Percentiles rank a stretch among this genome's conserved stretches.
Conservation (phyloP, 371 early-diverging fungal genomes). For the Umbelopsis sp. region DNA sequence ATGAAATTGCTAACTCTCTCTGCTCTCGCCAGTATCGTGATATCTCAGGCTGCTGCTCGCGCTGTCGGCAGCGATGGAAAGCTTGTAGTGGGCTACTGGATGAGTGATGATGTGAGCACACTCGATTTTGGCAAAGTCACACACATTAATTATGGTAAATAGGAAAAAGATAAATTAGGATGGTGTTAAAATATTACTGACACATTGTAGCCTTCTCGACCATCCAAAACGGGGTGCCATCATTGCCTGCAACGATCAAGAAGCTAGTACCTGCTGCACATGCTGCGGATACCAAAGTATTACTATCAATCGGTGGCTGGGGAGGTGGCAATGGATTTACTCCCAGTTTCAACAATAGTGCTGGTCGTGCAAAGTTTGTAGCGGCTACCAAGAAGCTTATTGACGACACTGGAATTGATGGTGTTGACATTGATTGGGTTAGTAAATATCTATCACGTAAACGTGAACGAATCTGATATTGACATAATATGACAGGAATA, state of each 20-base stretch:
- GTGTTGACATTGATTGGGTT: constrained; percentile 22
- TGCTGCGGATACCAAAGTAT: constrained; percentile 17
- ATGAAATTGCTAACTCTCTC: constrained; percentile 5
- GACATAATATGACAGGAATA: constrained; percentile 17
- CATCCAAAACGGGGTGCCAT: constrained; percentile 2
- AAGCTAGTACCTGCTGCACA: constrained; percentile 12
- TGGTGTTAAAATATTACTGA: neutral
- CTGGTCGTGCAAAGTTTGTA: constrained; percentile 17
- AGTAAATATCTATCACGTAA: neutral
- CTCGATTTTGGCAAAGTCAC: constrained; percentile 14
- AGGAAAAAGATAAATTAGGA: neutral
- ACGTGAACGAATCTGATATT: neutral
- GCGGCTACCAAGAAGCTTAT: constrained; percentile 14
- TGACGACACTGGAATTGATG: constrained; percentile 16
- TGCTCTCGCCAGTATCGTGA: constrained; percentile 26
- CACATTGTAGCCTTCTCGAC: constrained; percentile 19
- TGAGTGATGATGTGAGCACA: neutral
- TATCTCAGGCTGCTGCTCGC: neutral
- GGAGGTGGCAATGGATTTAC: constrained; percentile 7
- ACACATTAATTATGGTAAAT: constrained; percentile 20
- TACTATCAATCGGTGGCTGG: constrained; percentile 21
- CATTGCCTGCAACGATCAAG: neutral
- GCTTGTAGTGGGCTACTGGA: constrained; percentile 19
- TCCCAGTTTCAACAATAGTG: constrained; percentile 1
- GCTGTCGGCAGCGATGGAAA: constrained; percentile 19